Conservation (phyloP, 352 stramenopile genomes). For the Phytophthora capsici region DNA sequence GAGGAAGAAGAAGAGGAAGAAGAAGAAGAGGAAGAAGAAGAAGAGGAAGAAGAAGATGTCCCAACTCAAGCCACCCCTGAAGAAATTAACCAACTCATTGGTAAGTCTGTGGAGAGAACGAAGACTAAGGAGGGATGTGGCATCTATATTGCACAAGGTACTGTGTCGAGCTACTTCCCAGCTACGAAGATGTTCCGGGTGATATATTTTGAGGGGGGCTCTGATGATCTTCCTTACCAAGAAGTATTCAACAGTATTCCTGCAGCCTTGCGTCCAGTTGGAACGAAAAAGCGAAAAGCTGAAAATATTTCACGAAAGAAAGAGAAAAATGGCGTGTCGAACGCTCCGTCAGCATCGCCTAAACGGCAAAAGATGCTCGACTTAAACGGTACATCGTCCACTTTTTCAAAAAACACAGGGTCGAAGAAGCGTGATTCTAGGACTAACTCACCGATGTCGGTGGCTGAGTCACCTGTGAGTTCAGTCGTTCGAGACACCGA, state of each 20-base stretch:
- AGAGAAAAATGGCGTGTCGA: slow-evolving; percentile 7
- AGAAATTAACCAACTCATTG: slow-evolving; percentile 57
- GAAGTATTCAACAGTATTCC: slow-evolving; percentile 71
- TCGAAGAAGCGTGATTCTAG: slow-evolving; percentile 19
- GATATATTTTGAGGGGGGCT: slow-evolving; percentile 62
- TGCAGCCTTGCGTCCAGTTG: slow-evolving; percentile 33
- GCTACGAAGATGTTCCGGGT: slow-evolving; percentile 80
- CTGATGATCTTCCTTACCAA: slow-evolving; percentile 63
- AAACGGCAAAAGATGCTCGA: slow-evolving; percentile 44
- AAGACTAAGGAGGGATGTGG: slow-evolving; percentile 39
- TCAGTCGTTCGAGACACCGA: slow-evolving; percentile 27
- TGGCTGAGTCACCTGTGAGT: slow-evolving; percentile 13
- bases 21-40: slow-evolving; percentile 24
- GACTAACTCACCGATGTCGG: slow-evolving; percentile 13
- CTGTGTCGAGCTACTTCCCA: slow-evolving; percentile 76
- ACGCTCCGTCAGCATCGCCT: slow-evolving; percentile 31
- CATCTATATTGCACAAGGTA: slow-evolving; percentile 47
- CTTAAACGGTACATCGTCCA: slow-evolving; percentile 19
- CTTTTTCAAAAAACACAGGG: slow-evolving; percentile 5
- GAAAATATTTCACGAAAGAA: slow-evolving; percentile 17
- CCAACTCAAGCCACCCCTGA: slow-evolving; percentile 27
- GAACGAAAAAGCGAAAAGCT: slow-evolving; percentile 56
- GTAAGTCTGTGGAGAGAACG: slow-evolving; percentile 48
- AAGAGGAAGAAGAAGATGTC: slow-evolving; percentile 24
- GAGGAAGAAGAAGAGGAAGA: slow-evolving; percentile 31